Base-by-base conservation (phyloP, 2,329 filamentous ascomycete species). In the Xylariaceae sp. region DNA sequence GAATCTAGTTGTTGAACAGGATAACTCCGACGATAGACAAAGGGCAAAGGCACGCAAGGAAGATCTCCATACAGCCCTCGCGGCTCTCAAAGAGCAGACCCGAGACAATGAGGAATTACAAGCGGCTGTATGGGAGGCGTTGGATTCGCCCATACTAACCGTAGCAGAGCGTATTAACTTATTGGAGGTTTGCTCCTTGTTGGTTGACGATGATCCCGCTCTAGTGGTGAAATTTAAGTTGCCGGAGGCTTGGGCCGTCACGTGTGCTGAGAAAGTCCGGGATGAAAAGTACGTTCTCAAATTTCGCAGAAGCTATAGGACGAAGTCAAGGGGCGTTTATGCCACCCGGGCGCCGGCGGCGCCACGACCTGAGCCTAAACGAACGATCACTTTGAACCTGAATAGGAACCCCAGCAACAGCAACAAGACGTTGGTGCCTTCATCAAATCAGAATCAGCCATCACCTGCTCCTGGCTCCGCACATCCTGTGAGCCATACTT, bases 191-290 rank as follows among this genome's bases (percentile, higher is more conserved):
- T 80, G 79, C 62, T 70, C 71, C 32, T 67, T 78, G 44, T 68
- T 83, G 55, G 79, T 79, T 55, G 73, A 76, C 15, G 68, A 75
- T n/a, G 73, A 77, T 18, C 70, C 73, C 46, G 73, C 74, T 6
- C 63, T 80, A 45, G 62, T 74, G 29, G 58, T 81, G 36, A 76
- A 71, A 15, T 65, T 81, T 53, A 72, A 72, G 50, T 72, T 75
- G 51, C 78, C 77, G 40, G 73, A 68, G 10, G 73, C 71, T 61
- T 80, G 76, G 74, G 72, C 65, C 32, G 74, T 61, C 15, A 44
- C 55, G 1, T 63, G 68, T 15, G 70, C 56, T 18, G 63, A 67
- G 39, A 65, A 46, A 37, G 48, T 55, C 40, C 61, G 60, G 5
- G 57, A 59, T 32, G 65, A 59, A 53, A 67, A 58, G 45, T 62